These are phyloP conservation scores for Penicillium atrosanguineum DNA, from an alignment of 495 filamentous ascomycete species.

Conservation along the genomic window DNA sequence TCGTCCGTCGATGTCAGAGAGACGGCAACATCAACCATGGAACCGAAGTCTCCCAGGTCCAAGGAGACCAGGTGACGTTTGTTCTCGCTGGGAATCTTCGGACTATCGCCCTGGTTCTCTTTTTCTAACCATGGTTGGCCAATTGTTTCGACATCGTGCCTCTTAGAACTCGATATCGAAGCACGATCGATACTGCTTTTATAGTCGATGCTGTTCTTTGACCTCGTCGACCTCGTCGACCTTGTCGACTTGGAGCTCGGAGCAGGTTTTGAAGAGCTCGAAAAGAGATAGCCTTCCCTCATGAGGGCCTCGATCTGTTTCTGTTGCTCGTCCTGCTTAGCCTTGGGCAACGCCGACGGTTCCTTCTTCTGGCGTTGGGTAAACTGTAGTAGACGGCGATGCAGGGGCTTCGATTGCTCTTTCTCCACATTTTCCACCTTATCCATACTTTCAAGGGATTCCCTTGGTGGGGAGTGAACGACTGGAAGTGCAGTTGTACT, in stretches of 20 bases:
- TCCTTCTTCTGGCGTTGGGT: conserved; percentile 39
- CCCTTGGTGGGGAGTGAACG: conserved; percentile 12
- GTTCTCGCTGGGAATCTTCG: conserved; percentile 6
- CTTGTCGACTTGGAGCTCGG: conserved; percentile 1
- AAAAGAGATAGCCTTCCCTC: conserved; percentile 35
- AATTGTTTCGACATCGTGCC: conserved; percentile 38
- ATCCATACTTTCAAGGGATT: background rate
- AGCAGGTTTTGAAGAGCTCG: conserved; percentile 6
- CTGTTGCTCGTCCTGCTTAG: conserved; percentile 29
- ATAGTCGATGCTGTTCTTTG: conserved; percentile 1
- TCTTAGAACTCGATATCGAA: conserved; percentile 30
- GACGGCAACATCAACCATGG: conserved; percentile 38
- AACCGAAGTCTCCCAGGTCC: conserved; percentile 35
- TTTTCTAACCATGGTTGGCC: conserved; percentile 42
- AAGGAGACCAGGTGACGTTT: conserved; percentile 31
- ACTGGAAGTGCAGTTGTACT: conserved; percentile 23
- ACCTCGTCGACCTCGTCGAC: background rate
- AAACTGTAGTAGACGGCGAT: conserved; percentile 40
- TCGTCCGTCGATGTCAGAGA: conserved; percentile 30
- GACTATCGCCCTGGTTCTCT: conserved; percentile 24
- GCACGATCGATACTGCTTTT: conserved; percentile 6
- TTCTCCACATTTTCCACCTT: conserved; percentile 1
- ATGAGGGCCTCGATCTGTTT: conserved; percentile 37
- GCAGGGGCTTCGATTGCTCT: conserved; percentile 32
- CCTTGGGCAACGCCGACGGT: conserved; percentile 11